Conservation (phyloP, 1,284 basidiomycete genomes). For the Naganishia liquefaciens region DNA sequence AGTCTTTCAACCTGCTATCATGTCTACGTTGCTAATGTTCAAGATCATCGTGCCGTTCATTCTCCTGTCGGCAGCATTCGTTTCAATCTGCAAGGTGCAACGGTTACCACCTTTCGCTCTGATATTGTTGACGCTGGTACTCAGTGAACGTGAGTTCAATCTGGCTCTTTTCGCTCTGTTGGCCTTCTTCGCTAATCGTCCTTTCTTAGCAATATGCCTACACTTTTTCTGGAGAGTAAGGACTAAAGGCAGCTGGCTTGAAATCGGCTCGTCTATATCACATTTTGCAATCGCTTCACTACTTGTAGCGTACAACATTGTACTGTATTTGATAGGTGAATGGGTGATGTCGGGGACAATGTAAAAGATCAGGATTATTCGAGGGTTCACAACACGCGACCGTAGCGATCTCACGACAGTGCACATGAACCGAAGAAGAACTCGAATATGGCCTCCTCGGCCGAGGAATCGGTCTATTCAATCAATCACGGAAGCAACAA, state of each 20-base stretch:
- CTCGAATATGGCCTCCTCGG: too few relatives aligned
- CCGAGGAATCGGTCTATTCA: too few relatives aligned
- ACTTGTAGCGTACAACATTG: slow-evolving; percentile 48
- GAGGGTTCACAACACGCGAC: too few relatives aligned
- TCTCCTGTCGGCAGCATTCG: slow-evolving; percentile 68
- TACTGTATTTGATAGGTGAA: slow-evolving; percentile 29
- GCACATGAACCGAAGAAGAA: too few relatives aligned
- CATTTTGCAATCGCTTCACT: slow-evolving; percentile 84
- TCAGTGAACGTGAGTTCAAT: slow-evolving; percentile 66
- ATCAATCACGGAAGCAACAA: too few relatives aligned
- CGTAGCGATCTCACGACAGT: too few relatives aligned
- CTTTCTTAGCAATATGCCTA: slow-evolving; percentile 66
- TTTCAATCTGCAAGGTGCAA: slow-evolving; percentile 66
- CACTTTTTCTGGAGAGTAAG: slow-evolving; percentile 81
- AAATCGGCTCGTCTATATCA: slow-evolving; percentile 84
- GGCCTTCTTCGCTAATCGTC: not conserved
- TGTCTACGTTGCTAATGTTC: slow-evolving; percentile 73
- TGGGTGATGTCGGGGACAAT: slow-evolving; percentile 28
- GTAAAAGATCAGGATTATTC: too few relatives aligned
- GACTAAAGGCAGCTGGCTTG: slow-evolving; percentile 83
- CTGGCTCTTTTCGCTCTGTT: not conserved
- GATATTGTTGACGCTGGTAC: slow-evolving; percentile 69
- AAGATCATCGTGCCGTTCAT: slow-evolving; percentile 80
- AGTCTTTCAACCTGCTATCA: slow-evolving; percentile 81
- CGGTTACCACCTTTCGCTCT: slow-evolving; percentile 72